Evolutionary conservation across 768 basidiomycete genomes (phyloP).

Genomic region (Boletus reticuloceps): DNA sequence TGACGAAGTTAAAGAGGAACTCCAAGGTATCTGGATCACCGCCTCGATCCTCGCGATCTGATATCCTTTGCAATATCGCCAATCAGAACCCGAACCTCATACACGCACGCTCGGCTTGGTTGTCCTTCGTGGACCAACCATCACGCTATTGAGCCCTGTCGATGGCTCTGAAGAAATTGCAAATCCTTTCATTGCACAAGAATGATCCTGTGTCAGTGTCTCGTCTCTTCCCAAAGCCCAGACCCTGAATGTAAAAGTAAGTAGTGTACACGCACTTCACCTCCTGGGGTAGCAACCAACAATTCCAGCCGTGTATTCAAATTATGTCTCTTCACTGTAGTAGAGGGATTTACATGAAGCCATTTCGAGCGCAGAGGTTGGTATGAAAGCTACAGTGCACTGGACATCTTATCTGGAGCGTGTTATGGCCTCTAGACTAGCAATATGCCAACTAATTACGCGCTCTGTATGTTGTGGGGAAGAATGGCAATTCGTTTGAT

Average conservation of each 20-base stretch:
- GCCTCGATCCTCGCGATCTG: constrained; percentile 13
- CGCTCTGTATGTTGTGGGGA: background rate
- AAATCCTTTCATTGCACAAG: constrained; percentile 80
- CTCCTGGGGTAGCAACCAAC: background rate
- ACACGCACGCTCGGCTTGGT: constrained; percentile 75
- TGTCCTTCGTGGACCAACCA: constrained; percentile 91
- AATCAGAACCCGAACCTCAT: constrained; percentile 59
- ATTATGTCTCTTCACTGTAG: constrained; percentile 13
- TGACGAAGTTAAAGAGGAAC: constrained; percentile 88
- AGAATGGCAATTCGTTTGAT: background rate
- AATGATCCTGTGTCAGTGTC: constrained; percentile 32
- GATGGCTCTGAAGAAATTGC: constrained; percentile 95
- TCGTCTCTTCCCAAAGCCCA: background rate
- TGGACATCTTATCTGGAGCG: background rate
- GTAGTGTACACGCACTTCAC: background rate
- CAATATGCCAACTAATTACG: background rate
- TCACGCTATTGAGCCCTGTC: constrained; percentile 90
- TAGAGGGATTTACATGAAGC: constrained; percentile 17
- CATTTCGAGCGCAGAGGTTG: constrained; percentile 8
- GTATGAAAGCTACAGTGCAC: constrained; percentile 13
- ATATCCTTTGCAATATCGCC: constrained; percentile 2
- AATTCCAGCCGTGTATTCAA: constrained; percentile 1
- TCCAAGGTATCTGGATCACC: constrained; percentile 50
- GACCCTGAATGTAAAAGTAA: background rate
- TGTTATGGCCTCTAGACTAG: background rate